These are phyloP conservation scores for Iris macrosiphon DNA, from an alignment of 106 monocot genomes.

Conservation along the genomic window DNA sequence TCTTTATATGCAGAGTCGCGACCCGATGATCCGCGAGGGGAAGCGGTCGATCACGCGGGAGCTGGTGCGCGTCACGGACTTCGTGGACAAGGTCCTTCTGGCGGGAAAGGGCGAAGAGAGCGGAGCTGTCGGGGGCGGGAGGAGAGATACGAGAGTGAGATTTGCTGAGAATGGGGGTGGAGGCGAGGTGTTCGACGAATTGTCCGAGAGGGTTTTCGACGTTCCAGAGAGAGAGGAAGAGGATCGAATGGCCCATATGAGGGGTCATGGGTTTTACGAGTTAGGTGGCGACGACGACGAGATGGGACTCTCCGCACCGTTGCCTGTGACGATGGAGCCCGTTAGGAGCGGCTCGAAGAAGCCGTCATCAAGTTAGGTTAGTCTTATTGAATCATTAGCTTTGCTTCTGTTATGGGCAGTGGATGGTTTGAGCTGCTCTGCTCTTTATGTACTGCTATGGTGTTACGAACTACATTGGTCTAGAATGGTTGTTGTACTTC, in stretches of 20 bases:
- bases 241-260: not conserved
- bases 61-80: conserved; percentile 40
- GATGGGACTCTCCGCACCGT: conserved; percentile 31
- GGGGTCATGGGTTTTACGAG: not conserved
- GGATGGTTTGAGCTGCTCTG: no score
- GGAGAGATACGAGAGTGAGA: conserved; percentile 34
- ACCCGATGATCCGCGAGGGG: conserved; percentile 69
- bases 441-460: no score
- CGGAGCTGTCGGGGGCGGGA: not conserved
- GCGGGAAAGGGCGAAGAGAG: conserved; percentile 10
- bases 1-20: conserved; percentile 34
- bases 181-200: conserved; percentile 1
- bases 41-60: conserved; percentile 55
- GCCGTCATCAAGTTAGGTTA: no score
- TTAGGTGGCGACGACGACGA: conserved; percentile 2
- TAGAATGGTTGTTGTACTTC: no score
- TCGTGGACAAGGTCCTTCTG: conserved; percentile 37
- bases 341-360: no score
- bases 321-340: conserved; percentile 44
- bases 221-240: not conserved
- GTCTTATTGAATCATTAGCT: no score
- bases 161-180: conserved; percentile 24
- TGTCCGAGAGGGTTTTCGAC: not conserved
- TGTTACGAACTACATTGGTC: no score
- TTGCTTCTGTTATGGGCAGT: no score